These are phyloP conservation scores for Backusella australiensis DNA, from an alignment of 192 early-diverging fungal genomes.

Conservation along the genomic window DNA sequence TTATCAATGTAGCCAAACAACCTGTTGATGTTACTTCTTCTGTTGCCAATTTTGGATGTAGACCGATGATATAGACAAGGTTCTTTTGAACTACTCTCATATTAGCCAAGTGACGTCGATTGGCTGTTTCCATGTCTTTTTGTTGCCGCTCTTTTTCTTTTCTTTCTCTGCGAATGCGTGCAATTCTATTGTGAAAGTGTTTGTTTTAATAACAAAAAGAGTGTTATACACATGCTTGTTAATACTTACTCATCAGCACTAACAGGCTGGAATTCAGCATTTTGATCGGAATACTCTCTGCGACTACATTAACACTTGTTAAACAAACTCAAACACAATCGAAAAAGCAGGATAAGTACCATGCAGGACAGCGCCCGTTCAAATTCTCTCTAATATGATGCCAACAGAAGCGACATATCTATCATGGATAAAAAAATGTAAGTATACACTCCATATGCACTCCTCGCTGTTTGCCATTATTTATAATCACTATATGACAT, in stretches of 20 bases:
- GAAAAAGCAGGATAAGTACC: constrained; percentile 30
- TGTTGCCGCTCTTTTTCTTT: constrained; percentile 86
- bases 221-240: background rate
- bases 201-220: background rate
- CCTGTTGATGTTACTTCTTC: constrained; percentile 69
- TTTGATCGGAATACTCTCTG: constrained; percentile 90
- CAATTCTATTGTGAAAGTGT: constrained; percentile 30
- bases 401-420: constrained; percentile 99
- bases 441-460: background rate
- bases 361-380: constrained; percentile 93
- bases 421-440: background rate
- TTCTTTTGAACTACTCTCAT: constrained; percentile 97
- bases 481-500: background rate
- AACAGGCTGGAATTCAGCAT: constrained; percentile 83
- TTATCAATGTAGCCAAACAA: background rate
- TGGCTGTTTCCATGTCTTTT: constrained; percentile 83
- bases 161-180: constrained; percentile 74
- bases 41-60: constrained; percentile 79
- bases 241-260: constrained; percentile 74
- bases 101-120: constrained; percentile 77
- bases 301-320: constrained; percentile 47
- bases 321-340: background rate
- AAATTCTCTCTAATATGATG: constrained; percentile 93
- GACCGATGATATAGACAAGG: constrained; percentile 94
- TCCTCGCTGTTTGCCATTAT: background rate